Base-by-base conservation (phyloP, 2,329 filamentous ascomycete species). In the Scedosporium apiospermum region DNA sequence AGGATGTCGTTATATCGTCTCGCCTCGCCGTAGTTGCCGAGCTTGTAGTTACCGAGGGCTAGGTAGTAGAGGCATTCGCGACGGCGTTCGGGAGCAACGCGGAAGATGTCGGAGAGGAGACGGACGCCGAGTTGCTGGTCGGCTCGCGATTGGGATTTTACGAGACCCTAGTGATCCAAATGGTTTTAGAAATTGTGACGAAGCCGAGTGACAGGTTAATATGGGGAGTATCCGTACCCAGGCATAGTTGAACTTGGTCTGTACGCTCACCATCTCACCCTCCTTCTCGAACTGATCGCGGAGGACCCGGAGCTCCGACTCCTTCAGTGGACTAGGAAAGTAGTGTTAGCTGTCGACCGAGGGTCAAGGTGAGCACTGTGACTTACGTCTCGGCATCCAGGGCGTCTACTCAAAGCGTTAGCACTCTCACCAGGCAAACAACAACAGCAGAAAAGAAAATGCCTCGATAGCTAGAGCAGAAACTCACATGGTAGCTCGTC, bases 211-310 rank as follows among this genome's bases (percentile, higher is more conserved):
- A 23, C 46, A 38, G 30, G 6, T 34, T 34, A 46, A 38, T 27
- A 10, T 46, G 58, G 7, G 42, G 68, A 80, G 63, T 85, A 96
- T 92, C 95, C 80, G 63, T 85, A 96, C 92, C 95, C 95, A 99
- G 73, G 95, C 93, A 76, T 93, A 98, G 86, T 99, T 99, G 85
- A 99, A 99, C 75, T 98, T 98, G 65, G 95, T 99, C 77, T 99
- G 95, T 49, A 99, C 85, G 64, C 93, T 93, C 65, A 96, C 93
- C 80, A 96, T 96, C 71, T 96, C 91, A 68, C 93, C 95, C 78
- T 99, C 95, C 74, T 96, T 96, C 74, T 98, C 93, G 74, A 95
- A 99, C 75, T 99, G 95, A 65, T 90, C 82, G 67, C 93, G 90
- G 62, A 99, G 83, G 66, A 98, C 95, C 75, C 93, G 88, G 65